Conservation (phyloP, 2,329 filamentous ascomycete species). For the Fusarium devonianum region DNA sequence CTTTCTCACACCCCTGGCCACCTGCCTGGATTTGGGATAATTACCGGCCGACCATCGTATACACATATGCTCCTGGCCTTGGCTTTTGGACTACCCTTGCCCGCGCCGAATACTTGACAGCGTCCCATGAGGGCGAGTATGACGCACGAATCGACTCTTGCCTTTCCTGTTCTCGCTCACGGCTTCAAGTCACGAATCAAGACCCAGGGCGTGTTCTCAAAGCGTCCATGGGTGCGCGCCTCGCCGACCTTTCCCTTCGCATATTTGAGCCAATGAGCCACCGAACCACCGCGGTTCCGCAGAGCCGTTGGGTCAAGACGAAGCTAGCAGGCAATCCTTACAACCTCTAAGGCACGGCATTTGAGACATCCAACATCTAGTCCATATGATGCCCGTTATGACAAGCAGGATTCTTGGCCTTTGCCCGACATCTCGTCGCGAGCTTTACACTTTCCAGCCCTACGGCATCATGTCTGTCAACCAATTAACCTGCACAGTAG, state of each 20-base stretch:
- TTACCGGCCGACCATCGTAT: conserved; percentile 16
- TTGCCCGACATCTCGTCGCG: conserved; percentile 3
- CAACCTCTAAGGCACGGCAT: conserved; percentile 31
- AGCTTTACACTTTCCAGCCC: conserved; percentile 8
- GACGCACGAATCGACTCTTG: not conserved
- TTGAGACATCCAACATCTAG: conserved; percentile 24
- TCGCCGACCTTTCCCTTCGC: conserved; percentile 21
- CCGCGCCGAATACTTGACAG: not conserved
- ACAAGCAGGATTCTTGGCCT: conserved; percentile 16
- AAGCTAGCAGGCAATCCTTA: conserved; percentile 14
- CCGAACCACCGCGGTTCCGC: conserved; percentile 15
- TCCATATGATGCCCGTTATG: conserved; percentile 11
- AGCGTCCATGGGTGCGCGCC: conserved; percentile 27
- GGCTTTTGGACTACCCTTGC: too few relatives aligned
- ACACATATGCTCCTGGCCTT: too few relatives aligned
- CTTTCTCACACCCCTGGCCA: conserved; percentile 11
- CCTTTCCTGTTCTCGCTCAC: conserved; percentile 8
- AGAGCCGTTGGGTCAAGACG: conserved; percentile 30
- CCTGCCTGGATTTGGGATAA: conserved; percentile 15
- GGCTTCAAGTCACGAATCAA: conserved; percentile 29
- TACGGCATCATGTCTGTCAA: conserved; percentile 13
- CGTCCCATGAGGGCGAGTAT: not conserved
- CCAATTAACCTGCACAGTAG: conserved; percentile 9
- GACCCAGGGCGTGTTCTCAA: conserved; percentile 19
- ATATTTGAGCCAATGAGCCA: conserved; percentile 21